These are phyloP conservation scores for Sporisorium iseilematis-ciliati DNA, from an alignment of 1,284 basidiomycete genomes.

Conservation along the genomic window DNA sequence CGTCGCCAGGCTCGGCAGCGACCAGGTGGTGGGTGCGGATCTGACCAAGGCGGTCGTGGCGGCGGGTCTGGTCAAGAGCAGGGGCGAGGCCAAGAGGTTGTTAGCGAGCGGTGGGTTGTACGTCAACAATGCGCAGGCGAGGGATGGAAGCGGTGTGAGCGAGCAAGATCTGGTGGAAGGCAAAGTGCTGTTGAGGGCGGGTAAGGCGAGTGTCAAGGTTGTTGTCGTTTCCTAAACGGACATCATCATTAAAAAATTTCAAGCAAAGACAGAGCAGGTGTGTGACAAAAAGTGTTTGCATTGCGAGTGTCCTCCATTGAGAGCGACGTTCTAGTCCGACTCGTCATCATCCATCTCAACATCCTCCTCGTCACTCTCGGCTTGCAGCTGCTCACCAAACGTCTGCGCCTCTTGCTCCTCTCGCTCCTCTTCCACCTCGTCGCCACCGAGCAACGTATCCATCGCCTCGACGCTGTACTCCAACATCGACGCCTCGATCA, in stretches of 20 bases:
- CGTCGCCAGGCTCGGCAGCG: background rate
- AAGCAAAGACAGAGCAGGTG: background rate
- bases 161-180: slow-evolving; percentile 11
- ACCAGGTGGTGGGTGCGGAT: slow-evolving; percentile 13
- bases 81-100: slow-evolving; percentile 38
- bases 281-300: background rate
- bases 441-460: slow-evolving; percentile 74
- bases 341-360: slow-evolving; percentile 26
- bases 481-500: slow-evolving; percentile 92
- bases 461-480: slow-evolving; percentile 93
- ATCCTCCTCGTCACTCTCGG: slow-evolving; percentile 1
- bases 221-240: slow-evolving; percentile 1
- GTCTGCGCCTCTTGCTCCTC: slow-evolving; percentile 8
- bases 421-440: slow-evolving; percentile 12
- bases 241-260: too few species aligned
- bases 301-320: background rate
- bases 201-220: slow-evolving; percentile 19
- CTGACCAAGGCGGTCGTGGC: slow-evolving; percentile 4
- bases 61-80: slow-evolving; percentile 21
- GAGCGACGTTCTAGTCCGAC: background rate
- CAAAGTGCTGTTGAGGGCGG: slow-evolving; percentile 18
- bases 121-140: slow-evolving; percentile 27
- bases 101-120: slow-evolving; percentile 31
- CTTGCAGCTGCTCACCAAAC: slow-evolving; percentile 27
- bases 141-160: background rate